A percentile compares a stretch with the other conserved stretches of the same genome.
These are phyloP conservation scores for Rhizophagus prolifer DNA, from an alignment of 192 early-diverging fungal species.

Conservation along the genomic window DNA sequence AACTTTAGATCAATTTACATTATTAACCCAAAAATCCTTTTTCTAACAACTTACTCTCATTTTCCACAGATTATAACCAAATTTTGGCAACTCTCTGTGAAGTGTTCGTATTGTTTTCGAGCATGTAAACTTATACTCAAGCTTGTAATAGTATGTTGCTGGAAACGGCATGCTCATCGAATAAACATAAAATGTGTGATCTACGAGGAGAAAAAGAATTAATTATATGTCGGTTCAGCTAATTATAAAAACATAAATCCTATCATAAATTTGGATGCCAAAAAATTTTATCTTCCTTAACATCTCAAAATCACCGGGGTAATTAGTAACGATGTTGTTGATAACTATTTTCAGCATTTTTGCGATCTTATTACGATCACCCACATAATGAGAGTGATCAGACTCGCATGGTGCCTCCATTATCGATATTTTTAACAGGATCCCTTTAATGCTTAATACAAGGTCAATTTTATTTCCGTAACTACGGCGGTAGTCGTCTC, in stretches of 20 bases:
- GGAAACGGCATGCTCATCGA: not conserved
- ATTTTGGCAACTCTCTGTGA: not conserved
- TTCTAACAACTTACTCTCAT: not conserved
- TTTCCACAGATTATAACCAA: not conserved
- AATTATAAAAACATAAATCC: not conserved
- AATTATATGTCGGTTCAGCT: not conserved
- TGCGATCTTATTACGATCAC: not conserved
- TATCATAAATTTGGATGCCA: slow-evolving; percentile 11
- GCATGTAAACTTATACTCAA: not conserved
- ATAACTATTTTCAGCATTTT: slow-evolving; percentile 8
- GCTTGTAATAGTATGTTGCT: not conserved
- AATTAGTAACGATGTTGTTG: not conserved
- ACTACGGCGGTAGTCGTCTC: not conserved
- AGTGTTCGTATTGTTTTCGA: not conserved
- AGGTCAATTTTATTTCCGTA: not conserved
- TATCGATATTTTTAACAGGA: not conserved
- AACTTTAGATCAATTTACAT: slow-evolving; percentile 5
- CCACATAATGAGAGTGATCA: slow-evolving; percentile 5
- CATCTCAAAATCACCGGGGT: not conserved
- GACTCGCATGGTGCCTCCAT: not conserved
- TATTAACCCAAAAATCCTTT: not conserved
- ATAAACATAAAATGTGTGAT: not conserved
- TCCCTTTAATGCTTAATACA: not conserved
- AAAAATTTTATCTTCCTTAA: not conserved
- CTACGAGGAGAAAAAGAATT: not conserved